These are phyloP conservation scores for Huntiella omanensis DNA, from an alignment of 2,329 filamentous ascomycete species.

Conservation along the genomic window DNA sequence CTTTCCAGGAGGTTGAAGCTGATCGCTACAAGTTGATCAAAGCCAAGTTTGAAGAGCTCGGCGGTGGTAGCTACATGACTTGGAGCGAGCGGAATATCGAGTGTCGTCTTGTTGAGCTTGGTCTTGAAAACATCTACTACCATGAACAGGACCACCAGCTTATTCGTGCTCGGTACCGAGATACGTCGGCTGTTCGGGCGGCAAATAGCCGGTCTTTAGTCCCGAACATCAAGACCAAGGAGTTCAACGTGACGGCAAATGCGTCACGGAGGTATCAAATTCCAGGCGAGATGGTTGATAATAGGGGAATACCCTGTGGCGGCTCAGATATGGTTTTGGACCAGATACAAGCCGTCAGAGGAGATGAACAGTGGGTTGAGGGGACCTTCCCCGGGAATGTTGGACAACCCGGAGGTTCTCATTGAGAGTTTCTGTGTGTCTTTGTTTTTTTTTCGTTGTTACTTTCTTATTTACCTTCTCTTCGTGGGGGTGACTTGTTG, in stretches of 20 bases:
- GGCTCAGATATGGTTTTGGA: no score
- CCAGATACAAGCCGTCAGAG: no score
- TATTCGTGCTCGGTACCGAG: not conserved
- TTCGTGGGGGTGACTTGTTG: not conserved
- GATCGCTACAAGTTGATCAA: slow-evolving; percentile 25
- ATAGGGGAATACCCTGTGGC: no score
- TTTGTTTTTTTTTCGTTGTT: not conserved
- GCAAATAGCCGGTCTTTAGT: not conserved
- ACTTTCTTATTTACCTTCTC: not conserved
- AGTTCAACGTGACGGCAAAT: not conserved
- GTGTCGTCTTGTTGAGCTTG: slow-evolving; percentile 28
- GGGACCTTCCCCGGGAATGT: not conserved
- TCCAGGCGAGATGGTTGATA: no score
- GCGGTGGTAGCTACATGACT: slow-evolving; percentile 28
- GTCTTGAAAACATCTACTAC: slow-evolving; percentile 24
- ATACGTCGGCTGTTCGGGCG: not conserved
- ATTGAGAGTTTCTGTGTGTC: not conserved
- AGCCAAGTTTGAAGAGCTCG: slow-evolving; percentile 27
- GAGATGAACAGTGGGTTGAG: not conserved
- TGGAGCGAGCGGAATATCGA: slow-evolving; percentile 32
- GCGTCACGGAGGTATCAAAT: no score
- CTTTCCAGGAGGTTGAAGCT: slow-evolving; percentile 23
- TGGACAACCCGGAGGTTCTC: not conserved
- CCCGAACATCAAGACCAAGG: not conserved
- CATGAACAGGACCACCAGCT: slow-evolving; percentile 7